Evolutionary conservation across 73 alveolate genomes (phyloP).

Genomic region (Paramecium bursaria): DNA sequence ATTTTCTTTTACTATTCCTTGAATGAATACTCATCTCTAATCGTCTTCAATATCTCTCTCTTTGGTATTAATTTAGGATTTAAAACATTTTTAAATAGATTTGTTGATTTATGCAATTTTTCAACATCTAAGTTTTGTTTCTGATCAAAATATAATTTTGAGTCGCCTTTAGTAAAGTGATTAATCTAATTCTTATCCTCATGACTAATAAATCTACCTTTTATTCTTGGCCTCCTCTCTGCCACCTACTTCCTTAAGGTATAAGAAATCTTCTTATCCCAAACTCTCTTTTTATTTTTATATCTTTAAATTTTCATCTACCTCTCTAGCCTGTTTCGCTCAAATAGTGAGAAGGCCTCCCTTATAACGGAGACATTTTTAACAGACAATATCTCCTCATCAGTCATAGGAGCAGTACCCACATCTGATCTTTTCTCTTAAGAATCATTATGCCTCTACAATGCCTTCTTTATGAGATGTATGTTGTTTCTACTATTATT

Average conservation of each 20-base stretch:
- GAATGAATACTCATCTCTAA: slow-evolving; percentile 29
- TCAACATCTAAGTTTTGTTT: slow-evolving; percentile 35
- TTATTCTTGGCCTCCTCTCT: slow-evolving; percentile 57
- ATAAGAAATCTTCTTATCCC: slow-evolving; percentile 66
- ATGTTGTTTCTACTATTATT: slow-evolving; percentile 1
- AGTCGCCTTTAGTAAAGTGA: neutral
- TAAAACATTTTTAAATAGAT: slow-evolving; percentile 22
- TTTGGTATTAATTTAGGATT: slow-evolving; percentile 39
- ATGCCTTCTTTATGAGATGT: slow-evolving; percentile 14
- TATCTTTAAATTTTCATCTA: slow-evolving; percentile 63
- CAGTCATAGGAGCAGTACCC: slow-evolving; percentile 33
- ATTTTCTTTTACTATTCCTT: slow-evolving; percentile 1
- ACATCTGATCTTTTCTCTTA: slow-evolving; percentile 38
- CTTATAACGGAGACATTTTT: slow-evolving; percentile 8
- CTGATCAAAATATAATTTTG: slow-evolving; percentile 26
- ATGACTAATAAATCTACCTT: slow-evolving; percentile 66
- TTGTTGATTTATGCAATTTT: slow-evolving; percentile 32
- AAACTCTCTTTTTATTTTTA: slow-evolving; percentile 65
- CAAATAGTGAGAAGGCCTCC: slow-evolving; percentile 45
- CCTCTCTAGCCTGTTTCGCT: slow-evolving; percentile 44
- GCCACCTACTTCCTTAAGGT: slow-evolving; percentile 57
- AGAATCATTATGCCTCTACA: slow-evolving; percentile 14
- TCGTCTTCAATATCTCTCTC: slow-evolving; percentile 22
- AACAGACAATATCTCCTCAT: slow-evolving; percentile 48
- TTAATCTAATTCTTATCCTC: slow-evolving; percentile 48